These are phyloP conservation scores for Blastocystis sp. DNA, from an alignment of 352 stramenopile species.

Conservation along the genomic window DNA sequence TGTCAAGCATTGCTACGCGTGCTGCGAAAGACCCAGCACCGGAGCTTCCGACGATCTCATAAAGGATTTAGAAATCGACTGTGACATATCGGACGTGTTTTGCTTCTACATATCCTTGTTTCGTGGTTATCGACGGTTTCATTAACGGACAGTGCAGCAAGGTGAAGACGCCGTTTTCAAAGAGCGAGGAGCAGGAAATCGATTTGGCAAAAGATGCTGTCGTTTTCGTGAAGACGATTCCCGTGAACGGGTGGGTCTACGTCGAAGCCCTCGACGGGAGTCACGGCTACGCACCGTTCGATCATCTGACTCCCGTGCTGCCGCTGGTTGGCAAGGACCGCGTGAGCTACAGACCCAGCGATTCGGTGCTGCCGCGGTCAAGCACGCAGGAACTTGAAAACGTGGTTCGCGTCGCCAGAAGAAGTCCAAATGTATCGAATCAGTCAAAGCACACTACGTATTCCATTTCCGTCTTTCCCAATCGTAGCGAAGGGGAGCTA, in stretches of 20 bases:
- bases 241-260: constrained; percentile 32
- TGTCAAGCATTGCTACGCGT: constrained; percentile 9
- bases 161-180: constrained; percentile 7
- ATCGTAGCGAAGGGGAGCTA: too few relatives aligned
- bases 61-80: constrained; percentile 26
- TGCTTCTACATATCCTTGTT: constrained; percentile 57
- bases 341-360: neutral
- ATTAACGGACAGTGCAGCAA: constrained; percentile 28
- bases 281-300: constrained; percentile 20
- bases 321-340: neutral
- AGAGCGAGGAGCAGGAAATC: constrained; percentile 10
- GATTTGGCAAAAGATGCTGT: constrained; percentile 29
- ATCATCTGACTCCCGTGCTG: constrained; percentile 7
- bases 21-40: neutral
- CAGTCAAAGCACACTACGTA: too few relatives aligned
- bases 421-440: too few relatives aligned
- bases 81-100: constrained; percentile 5
- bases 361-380: neutral
- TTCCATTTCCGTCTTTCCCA: too few relatives aligned
- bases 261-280: neutral
- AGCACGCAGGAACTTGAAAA: neutral
- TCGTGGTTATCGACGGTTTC: neutral
- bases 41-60: neutral
- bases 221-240: constrained; percentile 11
- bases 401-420: neutral